Percentiles rank a stretch among this genome's conserved stretches.
These are phyloP conservation scores for Hemileccinum rubropunctum DNA, from an alignment of 768 basidiomycete genomes.

Conservation along the genomic window DNA sequence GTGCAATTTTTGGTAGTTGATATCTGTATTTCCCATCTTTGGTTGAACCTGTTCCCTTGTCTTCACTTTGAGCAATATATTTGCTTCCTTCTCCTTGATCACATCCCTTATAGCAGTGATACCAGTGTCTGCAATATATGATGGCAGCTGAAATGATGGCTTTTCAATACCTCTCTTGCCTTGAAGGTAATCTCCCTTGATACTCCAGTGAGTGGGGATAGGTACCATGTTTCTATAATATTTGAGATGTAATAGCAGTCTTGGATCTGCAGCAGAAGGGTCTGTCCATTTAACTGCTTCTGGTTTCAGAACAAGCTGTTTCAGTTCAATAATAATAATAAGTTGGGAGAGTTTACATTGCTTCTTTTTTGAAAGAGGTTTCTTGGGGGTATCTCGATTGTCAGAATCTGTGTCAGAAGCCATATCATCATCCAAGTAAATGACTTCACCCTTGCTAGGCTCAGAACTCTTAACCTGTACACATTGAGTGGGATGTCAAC, in stretches of 20 bases:
- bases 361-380: conserved; percentile 90
- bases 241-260: no score
- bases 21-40: conserved; percentile 99
- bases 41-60: conserved; percentile 98
- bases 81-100: conserved; percentile 97
- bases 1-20: conserved; percentile 98
- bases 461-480: no score
- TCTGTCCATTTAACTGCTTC: conserved; percentile 99
- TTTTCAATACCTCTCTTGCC: conserved; percentile 99
- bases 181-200: conserved; percentile 97
- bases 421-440: conserved; percentile 98
- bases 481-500: no score
- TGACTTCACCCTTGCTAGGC: no score
- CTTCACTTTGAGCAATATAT: conserved; percentile 93
- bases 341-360: conserved; percentile 85
- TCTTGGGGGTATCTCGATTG: conserved; percentile 62
- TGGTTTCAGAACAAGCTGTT: conserved; percentile 93
- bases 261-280: conserved; percentile 91
- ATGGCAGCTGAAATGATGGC: conserved; percentile 91
- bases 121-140: conserved; percentile 98
- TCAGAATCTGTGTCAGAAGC: conserved; percentile 46
- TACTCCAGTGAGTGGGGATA: conserved; percentile 95
- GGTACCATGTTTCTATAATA: conserved; percentile 92
- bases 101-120: conserved; percentile 99
- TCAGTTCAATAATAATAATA: conserved; percentile 94